These are phyloP conservation scores for Crepidotus variabilis DNA, from an alignment of 768 basidiomycete species.

Conservation along the genomic window DNA sequence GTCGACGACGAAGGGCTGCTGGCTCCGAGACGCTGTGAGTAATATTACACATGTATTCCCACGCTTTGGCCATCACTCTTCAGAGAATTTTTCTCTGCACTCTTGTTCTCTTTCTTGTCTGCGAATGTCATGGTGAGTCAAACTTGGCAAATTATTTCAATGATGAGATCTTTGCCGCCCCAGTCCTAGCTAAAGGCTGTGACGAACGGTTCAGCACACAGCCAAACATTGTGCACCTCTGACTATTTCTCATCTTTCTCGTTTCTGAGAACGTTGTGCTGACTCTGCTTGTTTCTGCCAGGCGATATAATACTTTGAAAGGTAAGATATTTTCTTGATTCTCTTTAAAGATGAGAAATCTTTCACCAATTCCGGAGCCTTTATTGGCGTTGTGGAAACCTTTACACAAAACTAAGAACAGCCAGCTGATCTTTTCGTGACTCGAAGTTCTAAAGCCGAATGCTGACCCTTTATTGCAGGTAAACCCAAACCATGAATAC, in stretches of 20 bases:
- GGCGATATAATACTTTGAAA: neutral
- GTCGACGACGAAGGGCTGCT: constrained; percentile 18
- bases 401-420: constrained; percentile 52
- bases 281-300: no score
- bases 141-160: constrained; percentile 5
- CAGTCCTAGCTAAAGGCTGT: constrained; percentile 63
- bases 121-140: constrained; percentile 14
- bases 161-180: constrained; percentile 76
- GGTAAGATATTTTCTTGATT: constrained; percentile 13
- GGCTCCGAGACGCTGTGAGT: constrained; percentile 17
- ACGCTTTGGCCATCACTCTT: constrained; percentile 19
- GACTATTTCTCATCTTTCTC: constrained; percentile 27
- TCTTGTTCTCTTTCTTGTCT: constrained; percentile 4
- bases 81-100: constrained; percentile 17
- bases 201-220: constrained; percentile 67
- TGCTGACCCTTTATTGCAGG: no score
- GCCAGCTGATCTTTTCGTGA: constrained; percentile 45
- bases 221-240: constrained; percentile 65
- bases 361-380: constrained; percentile 43
- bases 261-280: neutral
- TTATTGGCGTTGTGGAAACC: constrained; percentile 40
- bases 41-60: constrained; percentile 22
- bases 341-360: constrained; percentile 38
- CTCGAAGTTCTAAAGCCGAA: no score
- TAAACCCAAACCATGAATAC: no score